phyloP scores from a whole-genome alignment of 2,329 filamentous ascomycete species.

The Incumbomyces lentus region DNA sequence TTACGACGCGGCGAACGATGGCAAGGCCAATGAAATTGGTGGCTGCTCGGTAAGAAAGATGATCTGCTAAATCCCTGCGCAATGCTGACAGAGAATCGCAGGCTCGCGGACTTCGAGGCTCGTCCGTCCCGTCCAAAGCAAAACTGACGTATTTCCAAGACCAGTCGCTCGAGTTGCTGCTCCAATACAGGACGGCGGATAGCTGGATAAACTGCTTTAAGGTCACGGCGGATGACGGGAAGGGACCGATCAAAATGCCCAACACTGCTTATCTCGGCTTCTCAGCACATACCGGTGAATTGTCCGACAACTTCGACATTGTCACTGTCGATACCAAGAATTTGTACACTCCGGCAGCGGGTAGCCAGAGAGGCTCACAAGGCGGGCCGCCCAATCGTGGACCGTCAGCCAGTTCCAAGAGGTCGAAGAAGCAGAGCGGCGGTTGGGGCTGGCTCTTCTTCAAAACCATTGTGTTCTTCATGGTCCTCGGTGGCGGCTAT shows the following conservation, averaged over 20 bases:
- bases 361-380: slow-evolving; percentile 11
- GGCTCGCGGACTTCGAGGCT: slow-evolving; percentile 77
- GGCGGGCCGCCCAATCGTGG: slow-evolving; percentile 10
- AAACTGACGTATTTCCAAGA: slow-evolving; percentile 94
- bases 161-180: slow-evolving; percentile 76
- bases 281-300: slow-evolving; percentile 75
- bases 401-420: slow-evolving; percentile 20
- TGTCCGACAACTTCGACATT: slow-evolving; percentile 97
- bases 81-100: slow-evolving; percentile 21
- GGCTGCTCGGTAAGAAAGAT: slow-evolving; percentile 63
- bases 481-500: slow-evolving; percentile 63
- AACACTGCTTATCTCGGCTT: slow-evolving; percentile 55
- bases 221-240: slow-evolving; percentile 46
- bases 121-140: slow-evolving; percentile 69
- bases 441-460: slow-evolving; percentile 64
- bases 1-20: slow-evolving; percentile 91
- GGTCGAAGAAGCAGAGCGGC: slow-evolving; percentile 21
- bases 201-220: slow-evolving; percentile 89
- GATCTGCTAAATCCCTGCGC: not conserved
- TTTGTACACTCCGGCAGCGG: slow-evolving; percentile 55
- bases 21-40: slow-evolving; percentile 83
- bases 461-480: slow-evolving; percentile 69
- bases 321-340: slow-evolving; percentile 78
- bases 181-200: slow-evolving; percentile 86
- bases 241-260: slow-evolving; percentile 64